These are phyloP conservation scores for Arctium minus DNA, from an alignment of 129 eudicot species.

Conservation along the genomic window DNA sequence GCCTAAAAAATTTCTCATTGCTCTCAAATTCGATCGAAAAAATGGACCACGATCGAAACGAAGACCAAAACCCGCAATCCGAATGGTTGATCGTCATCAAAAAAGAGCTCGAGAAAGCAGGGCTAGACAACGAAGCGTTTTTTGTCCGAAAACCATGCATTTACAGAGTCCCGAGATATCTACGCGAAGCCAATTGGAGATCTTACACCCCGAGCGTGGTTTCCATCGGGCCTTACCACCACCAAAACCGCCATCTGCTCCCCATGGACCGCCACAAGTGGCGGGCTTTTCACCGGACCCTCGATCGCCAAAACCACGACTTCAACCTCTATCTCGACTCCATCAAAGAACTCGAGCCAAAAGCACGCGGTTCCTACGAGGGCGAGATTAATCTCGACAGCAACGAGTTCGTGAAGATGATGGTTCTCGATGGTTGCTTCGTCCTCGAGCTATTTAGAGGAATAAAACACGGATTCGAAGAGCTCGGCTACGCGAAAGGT, in stretches of 20 bases:
- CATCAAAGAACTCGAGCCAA: slow-evolving; percentile 47
- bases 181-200: slow-evolving; percentile 54
- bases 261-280: slow-evolving; percentile 76
- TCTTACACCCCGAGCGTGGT: slow-evolving; percentile 63
- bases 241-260: slow-evolving; percentile 36
- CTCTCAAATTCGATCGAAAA: neutral
- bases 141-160: slow-evolving; percentile 51
- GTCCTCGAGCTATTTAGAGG: slow-evolving; percentile 68
- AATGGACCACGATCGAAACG: neutral
- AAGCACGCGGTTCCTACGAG: slow-evolving; percentile 60
- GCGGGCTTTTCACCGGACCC: slow-evolving; percentile 55
- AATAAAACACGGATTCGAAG: slow-evolving; percentile 37
- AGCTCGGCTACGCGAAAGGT: slow-evolving; percentile 44
- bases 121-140: slow-evolving; percentile 39
- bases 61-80: slow-evolving; percentile 20
- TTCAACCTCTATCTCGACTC: slow-evolving; percentile 45
- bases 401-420: slow-evolving; percentile 55
- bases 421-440: slow-evolving; percentile 67
- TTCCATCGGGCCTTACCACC: slow-evolving; percentile 76
- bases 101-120: slow-evolving; percentile 48
- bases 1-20: neutral
- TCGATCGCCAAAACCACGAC: slow-evolving; percentile 38
- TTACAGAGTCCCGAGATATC: slow-evolving; percentile 58
- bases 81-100: slow-evolving; percentile 54
- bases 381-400: slow-evolving; percentile 40